Percentiles rank a stretch among this genome's conserved stretches.
Conservation (phyloP, 306 rosid species). For the Amphicarpaea edgeworthii region DNA sequence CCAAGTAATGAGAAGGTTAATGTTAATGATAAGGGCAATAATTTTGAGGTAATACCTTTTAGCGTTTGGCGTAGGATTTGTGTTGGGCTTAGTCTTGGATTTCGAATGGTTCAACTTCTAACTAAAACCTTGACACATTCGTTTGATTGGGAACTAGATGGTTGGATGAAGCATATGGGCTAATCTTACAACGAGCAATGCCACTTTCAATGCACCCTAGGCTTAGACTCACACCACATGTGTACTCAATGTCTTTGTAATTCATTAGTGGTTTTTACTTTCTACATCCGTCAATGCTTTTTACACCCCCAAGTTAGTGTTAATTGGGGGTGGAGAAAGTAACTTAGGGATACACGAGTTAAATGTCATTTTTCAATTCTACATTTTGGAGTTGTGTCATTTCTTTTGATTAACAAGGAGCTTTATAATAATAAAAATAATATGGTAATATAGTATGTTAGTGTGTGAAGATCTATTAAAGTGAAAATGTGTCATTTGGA, state of each 20-base stretch:
- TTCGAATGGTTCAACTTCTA: conserved; percentile 71
- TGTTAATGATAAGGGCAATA: conserved; percentile 70
- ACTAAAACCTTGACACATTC: conserved; percentile 70
- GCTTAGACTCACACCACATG: conserved; percentile 52
- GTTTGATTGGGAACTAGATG: conserved; percentile 63
- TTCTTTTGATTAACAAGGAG: neutral
- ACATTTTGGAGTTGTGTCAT: neutral
- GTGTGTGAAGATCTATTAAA: neutral
- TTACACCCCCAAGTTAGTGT: too few relatives aligned
- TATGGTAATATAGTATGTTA: neutral
- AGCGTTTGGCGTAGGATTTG: conserved; percentile 93
- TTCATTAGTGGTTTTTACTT: too few relatives aligned
- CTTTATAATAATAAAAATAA: neutral
- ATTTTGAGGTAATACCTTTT: conserved; percentile 82
- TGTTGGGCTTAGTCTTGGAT: conserved; percentile 73
- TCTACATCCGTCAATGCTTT: too few relatives aligned
- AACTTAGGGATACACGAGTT: too few relatives aligned
- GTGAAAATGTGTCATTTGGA: neutral
- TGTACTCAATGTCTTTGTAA: conserved; percentile 36
- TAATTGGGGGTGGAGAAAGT: too few relatives aligned
- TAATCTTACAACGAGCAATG: conserved; percentile 66
- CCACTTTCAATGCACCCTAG: conserved; percentile 64
- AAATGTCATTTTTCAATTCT: neutral
- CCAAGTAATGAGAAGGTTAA: conserved; percentile 64
- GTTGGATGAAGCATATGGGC: conserved; percentile 79